Evolutionary conservation across 1,284 basidiomycete genomes (phyloP), one percentile per base, ranked within the genome.

Genomic region (Coniophora puteana): DNA sequence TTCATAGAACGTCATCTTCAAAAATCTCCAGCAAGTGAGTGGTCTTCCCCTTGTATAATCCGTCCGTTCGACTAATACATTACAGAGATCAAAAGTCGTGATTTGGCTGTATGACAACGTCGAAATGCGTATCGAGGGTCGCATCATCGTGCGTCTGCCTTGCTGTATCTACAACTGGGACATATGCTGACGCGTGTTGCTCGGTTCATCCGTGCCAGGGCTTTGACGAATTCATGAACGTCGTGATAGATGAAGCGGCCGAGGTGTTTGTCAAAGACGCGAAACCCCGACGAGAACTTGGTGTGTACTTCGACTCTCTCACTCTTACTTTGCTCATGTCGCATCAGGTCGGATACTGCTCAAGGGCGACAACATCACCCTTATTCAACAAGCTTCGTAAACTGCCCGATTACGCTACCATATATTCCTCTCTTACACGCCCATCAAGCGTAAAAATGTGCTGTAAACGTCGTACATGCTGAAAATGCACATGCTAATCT

Each of bases 161-260:
- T 50, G 50, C 44, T 27, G 35, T 35, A 27, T 42, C 6, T n/a
- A n/a, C n/a, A n/a, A n/a, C n/a, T n/a, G 45, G 46, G 46, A 48
- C 58, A 38, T 45, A 32, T 36, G 38, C 48, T 50, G 43, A 51
- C 24, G 7, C 13, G 17, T 30, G 5, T n/a, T 17, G 30, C 40
- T 36, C 45, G 30, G 24, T 41, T 32, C 49, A n/a, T n/a, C n/a
- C n/a, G n/a, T n/a, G n/a, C n/a, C 63, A 96, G 95, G 96, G 96
- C 17, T 99, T 99, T 58, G 96, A 99, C 63, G 96, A 99, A 66
- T 99, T 99, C 67, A 99, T 99, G 96, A 99, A 99, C 62, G 72
- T 99, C 16, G 92, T 97, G 17, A 71, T 97, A n/a, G 93, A 97
- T 56, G 92, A 98, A 47, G 92, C 95, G 28, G 80, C 83, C 45